phyloP scores from a whole-genome alignment of 208 protist species.

The Trypanosoma caninum region DNA sequence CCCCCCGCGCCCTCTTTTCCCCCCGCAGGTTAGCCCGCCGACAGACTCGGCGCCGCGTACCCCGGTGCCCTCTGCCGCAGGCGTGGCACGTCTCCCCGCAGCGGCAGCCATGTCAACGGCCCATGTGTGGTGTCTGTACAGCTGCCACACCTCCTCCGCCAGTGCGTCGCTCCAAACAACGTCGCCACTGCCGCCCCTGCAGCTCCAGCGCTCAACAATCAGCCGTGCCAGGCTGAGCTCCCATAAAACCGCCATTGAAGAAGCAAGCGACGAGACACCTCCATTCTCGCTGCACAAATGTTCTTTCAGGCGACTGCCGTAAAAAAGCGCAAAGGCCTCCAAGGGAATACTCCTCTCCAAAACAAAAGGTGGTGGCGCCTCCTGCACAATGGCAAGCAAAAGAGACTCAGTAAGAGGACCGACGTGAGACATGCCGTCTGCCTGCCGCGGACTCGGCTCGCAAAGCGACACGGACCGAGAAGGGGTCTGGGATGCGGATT shows the following conservation, averaged over 20 bases:
- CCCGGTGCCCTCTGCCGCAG: too few species aligned
- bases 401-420: neutral
- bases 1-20: neutral
- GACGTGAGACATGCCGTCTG: neutral
- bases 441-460: slow-evolving; percentile 13
- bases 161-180: slow-evolving; percentile 26
- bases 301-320: slow-evolving; percentile 11
- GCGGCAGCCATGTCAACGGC: slow-evolving; percentile 21
- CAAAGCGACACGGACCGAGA: slow-evolving; percentile 14
- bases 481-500: slow-evolving; percentile 14
- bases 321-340: slow-evolving; percentile 16
- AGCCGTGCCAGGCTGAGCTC: slow-evolving; percentile 55
- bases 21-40: neutral
- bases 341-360: slow-evolving; percentile 27
- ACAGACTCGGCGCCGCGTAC: slow-evolving; percentile 5
- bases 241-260: slow-evolving; percentile 36
- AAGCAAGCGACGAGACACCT: slow-evolving; percentile 10
- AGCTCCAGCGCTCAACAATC: slow-evolving; percentile 24
- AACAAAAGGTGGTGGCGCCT: slow-evolving; percentile 15
- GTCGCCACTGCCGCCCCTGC: neutral
- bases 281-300: slow-evolving; percentile 1
- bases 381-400: slow-evolving; percentile 13
- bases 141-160: slow-evolving; percentile 56
- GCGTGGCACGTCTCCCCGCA: too few species aligned
- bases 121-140: slow-evolving; percentile 49